Percentiles rank a stretch among this genome's conserved stretches.
Conservation (phyloP, 768 basidiomycete genomes). For the Boletus vermiculosoides region DNA sequence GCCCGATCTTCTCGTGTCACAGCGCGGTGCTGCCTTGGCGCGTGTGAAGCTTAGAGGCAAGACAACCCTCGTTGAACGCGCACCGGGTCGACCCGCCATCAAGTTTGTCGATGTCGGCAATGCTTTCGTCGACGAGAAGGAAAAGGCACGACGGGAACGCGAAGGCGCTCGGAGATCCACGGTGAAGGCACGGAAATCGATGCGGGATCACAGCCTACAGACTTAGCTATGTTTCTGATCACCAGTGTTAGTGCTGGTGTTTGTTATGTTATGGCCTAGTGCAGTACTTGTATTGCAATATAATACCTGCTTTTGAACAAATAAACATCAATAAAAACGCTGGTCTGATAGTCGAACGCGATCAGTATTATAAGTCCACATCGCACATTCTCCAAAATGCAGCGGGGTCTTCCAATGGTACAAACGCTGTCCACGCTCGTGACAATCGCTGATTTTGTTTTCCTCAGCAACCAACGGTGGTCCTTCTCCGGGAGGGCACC, state of each 20-base stretch:
- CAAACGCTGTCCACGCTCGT: constrained; percentile 1
- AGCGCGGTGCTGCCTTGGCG: constrained; percentile 40
- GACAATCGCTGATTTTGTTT: constrained; percentile 17
- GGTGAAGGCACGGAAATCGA: constrained; percentile 33
- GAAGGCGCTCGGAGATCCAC: constrained; percentile 48
- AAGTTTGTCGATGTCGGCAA: constrained; percentile 75
- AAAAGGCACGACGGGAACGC: constrained; percentile 48
- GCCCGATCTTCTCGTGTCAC: constrained; percentile 52
- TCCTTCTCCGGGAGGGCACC: constrained; percentile 94
- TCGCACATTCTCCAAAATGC: constrained; percentile 56
- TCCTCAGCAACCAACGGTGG: constrained; percentile 90
- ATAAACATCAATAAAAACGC: constrained; percentile 21
- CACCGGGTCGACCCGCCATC: constrained; percentile 51
- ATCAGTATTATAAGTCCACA: constrained; percentile 5
- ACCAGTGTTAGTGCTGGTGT: neutral
- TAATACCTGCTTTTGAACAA: constrained; percentile 10
- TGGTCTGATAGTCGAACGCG: neutral
- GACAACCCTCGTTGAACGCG: constrained; percentile 37
- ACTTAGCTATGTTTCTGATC: constrained; percentile 2
- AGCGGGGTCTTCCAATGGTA: constrained; percentile 81
- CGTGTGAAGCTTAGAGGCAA: constrained; percentile 39
- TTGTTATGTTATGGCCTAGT: neutral
- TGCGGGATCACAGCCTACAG: constrained; percentile 8
- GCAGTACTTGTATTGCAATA: neutral
- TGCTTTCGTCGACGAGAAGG: constrained; percentile 61